A percentile compares a stretch with the other conserved stretches of the same genome.
Evolutionary conservation across 306 rosid species (phyloP).

Genomic region (Senna tora): DNA sequence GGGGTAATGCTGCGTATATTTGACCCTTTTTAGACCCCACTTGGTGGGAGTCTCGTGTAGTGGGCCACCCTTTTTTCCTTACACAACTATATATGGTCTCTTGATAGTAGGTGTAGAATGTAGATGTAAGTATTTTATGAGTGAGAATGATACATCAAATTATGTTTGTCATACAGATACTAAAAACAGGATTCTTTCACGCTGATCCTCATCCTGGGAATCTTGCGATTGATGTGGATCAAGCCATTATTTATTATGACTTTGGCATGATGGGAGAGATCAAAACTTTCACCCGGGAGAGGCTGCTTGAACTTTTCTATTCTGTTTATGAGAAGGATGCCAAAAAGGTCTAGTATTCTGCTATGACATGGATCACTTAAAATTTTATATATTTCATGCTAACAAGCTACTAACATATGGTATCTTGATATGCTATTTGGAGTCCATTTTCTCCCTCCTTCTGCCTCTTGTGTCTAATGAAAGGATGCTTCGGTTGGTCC

Average conservation of each 20-base stretch:
- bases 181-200: conserved; percentile 93
- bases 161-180: conserved; percentile 57
- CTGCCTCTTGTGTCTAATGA: not conserved
- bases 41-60: too few relatives aligned
- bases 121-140: conserved; percentile 16
- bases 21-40: too few relatives aligned
- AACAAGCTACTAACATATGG: conserved; percentile 6
- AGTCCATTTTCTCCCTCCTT: not conserved
- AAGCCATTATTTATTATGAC: conserved; percentile 85
- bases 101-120: not conserved
- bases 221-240: conserved; percentile 82
- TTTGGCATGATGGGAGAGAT: conserved; percentile 99
- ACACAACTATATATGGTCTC: not conserved
- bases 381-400: not conserved
- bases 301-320: conserved; percentile 88
- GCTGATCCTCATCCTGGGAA: conserved; percentile 99
- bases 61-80: too few relatives aligned
- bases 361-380: conserved; percentile 16
- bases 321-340: conserved; percentile 88
- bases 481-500: conserved; percentile 13
- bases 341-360: conserved; percentile 64
- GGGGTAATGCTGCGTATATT: too few relatives aligned
- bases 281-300: conserved; percentile 84
- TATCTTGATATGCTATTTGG: conserved; percentile 29
- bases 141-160: conserved; percentile 8